Percentiles rank a stretch among this genome's conserved stretches.
These are phyloP conservation scores for Trichophaea hybrida DNA, from an alignment of 2,329 filamentous ascomycete genomes.

Conservation along the genomic window DNA sequence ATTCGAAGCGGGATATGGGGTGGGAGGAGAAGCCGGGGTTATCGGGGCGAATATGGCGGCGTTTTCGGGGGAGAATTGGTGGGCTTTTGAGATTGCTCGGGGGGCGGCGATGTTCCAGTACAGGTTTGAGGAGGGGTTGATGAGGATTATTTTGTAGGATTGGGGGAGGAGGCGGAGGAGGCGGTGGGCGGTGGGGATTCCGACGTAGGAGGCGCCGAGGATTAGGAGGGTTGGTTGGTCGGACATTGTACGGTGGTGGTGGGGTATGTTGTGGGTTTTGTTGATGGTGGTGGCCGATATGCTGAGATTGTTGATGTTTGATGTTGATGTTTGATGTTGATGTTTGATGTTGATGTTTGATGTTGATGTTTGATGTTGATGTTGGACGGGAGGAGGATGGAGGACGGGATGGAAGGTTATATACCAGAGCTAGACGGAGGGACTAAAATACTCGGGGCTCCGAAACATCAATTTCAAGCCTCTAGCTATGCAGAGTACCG, in stretches of 20 bases:
- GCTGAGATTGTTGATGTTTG: too few relatives aligned
- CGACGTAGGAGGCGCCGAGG: conserved; percentile 38
- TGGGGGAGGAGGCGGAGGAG: conserved; percentile 32
- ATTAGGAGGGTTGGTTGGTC: conserved; percentile 35
- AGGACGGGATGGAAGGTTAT: too few relatives aligned
- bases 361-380: too few relatives aligned
- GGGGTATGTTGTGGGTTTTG: too few relatives aligned
- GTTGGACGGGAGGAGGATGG: too few relatives aligned
- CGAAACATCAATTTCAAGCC: too few relatives aligned
- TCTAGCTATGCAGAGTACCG: too few relatives aligned
- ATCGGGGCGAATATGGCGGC: conserved; percentile 33
- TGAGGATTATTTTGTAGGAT: conserved; percentile 34
- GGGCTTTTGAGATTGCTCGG: conserved; percentile 33
- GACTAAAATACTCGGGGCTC: too few relatives aligned
- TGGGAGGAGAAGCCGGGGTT: conserved; percentile 38
- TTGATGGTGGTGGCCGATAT: background rate
- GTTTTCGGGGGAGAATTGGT: conserved; percentile 34
- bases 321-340: too few relatives aligned
- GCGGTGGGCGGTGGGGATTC: conserved; percentile 39
- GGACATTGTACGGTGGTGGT: too few relatives aligned
- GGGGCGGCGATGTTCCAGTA: conserved; percentile 40
- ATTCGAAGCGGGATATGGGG: conserved; percentile 37
- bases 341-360: too few relatives aligned
- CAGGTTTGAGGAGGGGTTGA: conserved; percentile 38
- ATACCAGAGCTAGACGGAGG: too few relatives aligned